Conservation (phyloP, 2,329 filamentous ascomycete genomes). For the Fonsecaea pugnacius region DNA sequence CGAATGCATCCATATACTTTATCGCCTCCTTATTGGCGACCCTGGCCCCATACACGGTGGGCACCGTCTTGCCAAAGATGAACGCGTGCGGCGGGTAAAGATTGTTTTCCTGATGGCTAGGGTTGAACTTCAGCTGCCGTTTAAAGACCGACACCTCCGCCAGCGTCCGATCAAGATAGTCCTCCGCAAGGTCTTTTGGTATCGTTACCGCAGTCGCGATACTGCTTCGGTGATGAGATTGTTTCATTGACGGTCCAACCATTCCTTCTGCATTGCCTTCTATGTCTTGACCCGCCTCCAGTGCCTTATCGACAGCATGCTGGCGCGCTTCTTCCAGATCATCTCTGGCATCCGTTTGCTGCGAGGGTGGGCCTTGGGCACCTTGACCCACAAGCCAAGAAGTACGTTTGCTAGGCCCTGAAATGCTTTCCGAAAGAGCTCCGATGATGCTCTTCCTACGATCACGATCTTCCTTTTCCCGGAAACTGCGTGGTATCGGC, state of each 20-base stretch:
- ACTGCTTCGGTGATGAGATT: constrained; percentile 39
- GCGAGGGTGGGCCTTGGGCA: constrained; percentile 2
- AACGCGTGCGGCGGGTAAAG: constrained; percentile 79
- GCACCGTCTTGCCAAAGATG: constrained; percentile 83
- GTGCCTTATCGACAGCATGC: constrained; percentile 41
- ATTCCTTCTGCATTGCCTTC: constrained; percentile 30
- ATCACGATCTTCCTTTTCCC: constrained; percentile 44
- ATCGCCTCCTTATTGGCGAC: constrained; percentile 76
- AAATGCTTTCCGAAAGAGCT: constrained; percentile 54
- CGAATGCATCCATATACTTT: constrained; percentile 75
- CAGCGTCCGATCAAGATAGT: constrained; percentile 77
- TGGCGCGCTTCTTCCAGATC: constrained; percentile 16
- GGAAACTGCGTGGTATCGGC: constrained; percentile 58
- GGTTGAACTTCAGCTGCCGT: constrained; percentile 67
- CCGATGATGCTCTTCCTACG: constrained; percentile 49
- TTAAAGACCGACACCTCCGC: constrained; percentile 75
- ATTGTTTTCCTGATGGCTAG: constrained; percentile 66
- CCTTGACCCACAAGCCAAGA: constrained; percentile 25
- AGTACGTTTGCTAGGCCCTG: constrained; percentile 34
- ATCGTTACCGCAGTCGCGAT: constrained; percentile 52
- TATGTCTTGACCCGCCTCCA: constrained; percentile 32
- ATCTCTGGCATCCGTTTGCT: constrained; percentile 2
- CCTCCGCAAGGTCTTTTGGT: constrained; percentile 58
- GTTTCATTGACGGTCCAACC: constrained; percentile 29
- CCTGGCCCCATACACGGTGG: constrained; percentile 80